Evolutionary conservation across 2,329 filamentous ascomycete species (phyloP).

Genomic region (Trichoderma afroharzianum): DNA sequence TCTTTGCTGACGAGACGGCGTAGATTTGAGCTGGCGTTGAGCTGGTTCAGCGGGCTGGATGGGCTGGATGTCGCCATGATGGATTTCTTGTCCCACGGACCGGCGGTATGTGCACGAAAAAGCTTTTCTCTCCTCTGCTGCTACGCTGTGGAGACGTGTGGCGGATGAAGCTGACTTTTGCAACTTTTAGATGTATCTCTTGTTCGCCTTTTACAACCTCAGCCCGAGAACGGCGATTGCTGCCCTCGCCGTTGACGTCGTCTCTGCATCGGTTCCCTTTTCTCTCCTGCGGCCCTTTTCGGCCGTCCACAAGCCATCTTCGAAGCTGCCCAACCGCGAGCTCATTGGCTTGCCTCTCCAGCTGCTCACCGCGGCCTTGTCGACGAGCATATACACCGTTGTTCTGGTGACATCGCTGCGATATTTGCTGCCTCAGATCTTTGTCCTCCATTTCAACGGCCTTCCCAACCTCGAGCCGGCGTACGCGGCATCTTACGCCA

Average conservation of each 20-base stretch:
- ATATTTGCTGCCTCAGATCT: slow-evolving; percentile 65
- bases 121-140: not conserved
- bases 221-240: slow-evolving; percentile 56
- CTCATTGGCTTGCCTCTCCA: slow-evolving; percentile 64
- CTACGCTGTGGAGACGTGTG: not conserved
- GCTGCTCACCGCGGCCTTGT: slow-evolving; percentile 62
- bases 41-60: slow-evolving; percentile 73
- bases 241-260: slow-evolving; percentile 63
- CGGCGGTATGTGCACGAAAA: slow-evolving; percentile 46
- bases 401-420: slow-evolving; percentile 65
- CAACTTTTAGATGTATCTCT: slow-evolving; percentile 61
- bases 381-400: slow-evolving; percentile 71
- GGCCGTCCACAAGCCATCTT: slow-evolving; percentile 56
- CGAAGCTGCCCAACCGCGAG: slow-evolving; percentile 55
- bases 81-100: slow-evolving; percentile 68
- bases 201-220: slow-evolving; percentile 74
- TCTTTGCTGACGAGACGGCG: not conserved
- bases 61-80: slow-evolving; percentile 65
- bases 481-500: slow-evolving; percentile 58
- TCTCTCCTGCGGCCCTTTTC: slow-evolving; percentile 67
- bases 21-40: slow-evolving; percentile 65
- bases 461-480: slow-evolving; percentile 66
- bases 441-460: slow-evolving; percentile 73
- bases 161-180: not conserved
- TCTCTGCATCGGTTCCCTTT: slow-evolving; percentile 70